Evolutionary conservation across 352 stramenopile genomes (phyloP), one percentile per base, ranked within the genome.

Genomic region (Phytophthora aleatoria): DNA sequence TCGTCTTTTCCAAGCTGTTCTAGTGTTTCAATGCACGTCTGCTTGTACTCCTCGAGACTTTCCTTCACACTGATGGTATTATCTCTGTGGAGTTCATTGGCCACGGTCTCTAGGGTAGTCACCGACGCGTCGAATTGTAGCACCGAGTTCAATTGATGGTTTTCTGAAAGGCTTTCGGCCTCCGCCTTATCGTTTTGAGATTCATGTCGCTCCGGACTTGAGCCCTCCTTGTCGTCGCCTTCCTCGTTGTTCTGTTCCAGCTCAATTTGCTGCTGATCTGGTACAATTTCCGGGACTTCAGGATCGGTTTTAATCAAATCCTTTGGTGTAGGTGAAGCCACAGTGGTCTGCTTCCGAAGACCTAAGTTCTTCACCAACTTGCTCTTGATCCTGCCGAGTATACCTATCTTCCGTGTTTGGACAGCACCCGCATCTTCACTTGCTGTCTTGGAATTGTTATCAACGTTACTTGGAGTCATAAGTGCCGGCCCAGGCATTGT

Each of bases 361-460:
- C 79, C 69, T 4, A 92, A 61, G 30, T 81, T 90, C 13, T 47
- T 76, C 2, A 68, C 69, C 36, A 92, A 67, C 26, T 79, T 89
- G 44, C 77, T 91, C 65, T 89, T 91, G 72, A 92, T 77, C n/a
- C 70, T 65, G 11, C 79, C 78, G 65, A 92, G 81, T 26, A 91
- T 57, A 20, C 81, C 72, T 57, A 87, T 86, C 64, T 85, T 85
- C 62, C 43, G 43, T 77, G 83, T 69, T 83, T 84, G 16, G 58
- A 35, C 28, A 26, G 31, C 11, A 35, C 5, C 15, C 9, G 28
- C 28, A 9, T 26, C 49, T 36, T 51, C 52, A 7, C 36, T 50
- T 33, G 45, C 27, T 15, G 35, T 35, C 20, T 48, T 66, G 28
- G 39, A 30, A 30, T 38, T 48, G 4, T 67, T 31, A 16, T 50